These are phyloP conservation scores for Echites panduratus DNA, from an alignment of 257 asterid genomes.

Conservation along the genomic window DNA sequence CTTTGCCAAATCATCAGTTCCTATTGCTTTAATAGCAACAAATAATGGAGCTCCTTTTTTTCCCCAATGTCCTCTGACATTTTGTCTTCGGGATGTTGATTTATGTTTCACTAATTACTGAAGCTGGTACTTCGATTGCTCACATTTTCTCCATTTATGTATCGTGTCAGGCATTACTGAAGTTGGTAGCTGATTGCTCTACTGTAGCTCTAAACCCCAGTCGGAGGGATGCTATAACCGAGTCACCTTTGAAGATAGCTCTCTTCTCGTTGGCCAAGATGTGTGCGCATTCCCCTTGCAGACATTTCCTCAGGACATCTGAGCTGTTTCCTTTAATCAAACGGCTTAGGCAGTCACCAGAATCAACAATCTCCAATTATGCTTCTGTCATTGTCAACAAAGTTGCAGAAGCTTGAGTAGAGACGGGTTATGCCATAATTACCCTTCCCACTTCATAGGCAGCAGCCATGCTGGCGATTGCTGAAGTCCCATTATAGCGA, in stretches of 20 bases:
- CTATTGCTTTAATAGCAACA: background rate
- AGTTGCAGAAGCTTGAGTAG: slow-evolving; percentile 47
- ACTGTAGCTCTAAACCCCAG: slow-evolving; percentile 66
- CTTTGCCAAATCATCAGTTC: background rate
- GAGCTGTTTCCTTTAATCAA: slow-evolving; percentile 65
- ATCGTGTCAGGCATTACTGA: slow-evolving; percentile 74
- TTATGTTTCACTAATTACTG: slow-evolving; percentile 51
- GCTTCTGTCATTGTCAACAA: slow-evolving; percentile 63
- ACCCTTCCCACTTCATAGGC: slow-evolving; percentile 3
- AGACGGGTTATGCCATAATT: background rate
- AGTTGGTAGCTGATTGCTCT: slow-evolving; percentile 79
- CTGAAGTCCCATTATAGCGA: background rate
- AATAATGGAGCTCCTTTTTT: background rate
- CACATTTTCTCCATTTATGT: background rate
- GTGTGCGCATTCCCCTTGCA: slow-evolving; percentile 88
- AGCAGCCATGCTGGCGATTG: background rate
- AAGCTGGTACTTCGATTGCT: slow-evolving; percentile 40
- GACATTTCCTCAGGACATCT: slow-evolving; percentile 70
- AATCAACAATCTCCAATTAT: slow-evolving; percentile 76
- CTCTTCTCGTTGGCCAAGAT: slow-evolving; percentile 82
- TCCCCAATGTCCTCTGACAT: background rate
- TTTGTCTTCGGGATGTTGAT: background rate
- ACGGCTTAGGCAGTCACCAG: slow-evolving; percentile 86
- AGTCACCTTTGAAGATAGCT: slow-evolving; percentile 87
- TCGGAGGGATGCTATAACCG: slow-evolving; percentile 56